Evolutionary conservation across 176 grass and related monocot species (phyloP), one percentile per base, ranked within the genome.

Genomic region (Coix lacrymajobi): DNA sequence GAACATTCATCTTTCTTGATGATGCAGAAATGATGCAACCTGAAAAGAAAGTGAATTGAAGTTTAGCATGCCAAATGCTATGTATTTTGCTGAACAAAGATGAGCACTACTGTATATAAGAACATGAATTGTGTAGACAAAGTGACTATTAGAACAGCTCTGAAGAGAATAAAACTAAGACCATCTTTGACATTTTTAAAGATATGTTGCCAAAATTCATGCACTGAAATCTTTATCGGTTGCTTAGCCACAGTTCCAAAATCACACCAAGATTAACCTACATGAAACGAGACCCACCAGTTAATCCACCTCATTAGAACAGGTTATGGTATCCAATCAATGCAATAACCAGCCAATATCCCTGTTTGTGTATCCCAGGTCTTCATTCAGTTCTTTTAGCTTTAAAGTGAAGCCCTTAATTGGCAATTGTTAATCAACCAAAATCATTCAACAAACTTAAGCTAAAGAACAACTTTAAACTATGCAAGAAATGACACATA

Each of bases 1-100:
- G 97, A 89, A 99, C 96, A 90, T 92, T 99, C 93, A 99, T 94
- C 85, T 90, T 89, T 99, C 93, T 87, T 96, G 93, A 83, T 96
- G 86, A 81, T 99, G 79, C 25, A 99, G 79, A 88, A 92, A 99
- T 71, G 91, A 96, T 70, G 91, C 87, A 72, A 90, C 91, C 97
- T 99, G 60, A 76, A 82, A 65, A 83, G 15, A 10, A 85, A 69
- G n/a, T 60, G 11, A 66, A 19, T 38, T 46, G 51, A 85, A 81
- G 11, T 48, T 72, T 83, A 77, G 45, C 11, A 73, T 62, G 43
- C 36, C 66, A 60, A 78, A 79, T 79, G 29, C 22, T 65, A 73
- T n/a, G 15, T 67, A 4, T 44, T n/a, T 73, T 71, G 29, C 75
- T n/a, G 49, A 88, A 66, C 14, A 79, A 34, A 73, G 37, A 44